phyloP scores from a whole-genome alignment of 306 rosid species.

The Prunus fruticosa region DNA sequence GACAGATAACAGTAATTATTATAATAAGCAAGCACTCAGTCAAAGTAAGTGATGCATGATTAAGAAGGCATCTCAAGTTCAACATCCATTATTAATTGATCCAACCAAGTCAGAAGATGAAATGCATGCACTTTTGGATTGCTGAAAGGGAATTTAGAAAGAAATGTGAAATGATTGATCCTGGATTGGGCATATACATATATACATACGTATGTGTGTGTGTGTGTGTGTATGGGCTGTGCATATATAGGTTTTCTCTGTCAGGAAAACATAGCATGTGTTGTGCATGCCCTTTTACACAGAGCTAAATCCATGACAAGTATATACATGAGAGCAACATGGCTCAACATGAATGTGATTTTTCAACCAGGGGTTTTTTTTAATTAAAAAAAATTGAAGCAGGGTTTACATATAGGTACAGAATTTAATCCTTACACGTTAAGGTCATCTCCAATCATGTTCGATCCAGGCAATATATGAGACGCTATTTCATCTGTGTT shows the following conservation, averaged over 20 bases:
- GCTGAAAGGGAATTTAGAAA: neutral
- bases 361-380: too few species aligned
- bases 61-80: too few species aligned
- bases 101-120: neutral
- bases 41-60: too few species aligned
- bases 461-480: too few species aligned
- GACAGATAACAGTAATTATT: neutral
- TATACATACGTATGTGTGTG: neutral
- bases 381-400: too few species aligned
- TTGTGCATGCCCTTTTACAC: neutral
- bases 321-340: neutral
- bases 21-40: too few species aligned
- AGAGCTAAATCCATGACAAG: neutral
- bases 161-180: neutral
- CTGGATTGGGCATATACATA: neutral
- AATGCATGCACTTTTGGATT: neutral
- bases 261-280: neutral
- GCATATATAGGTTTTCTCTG: neutral
- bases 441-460: too few species aligned
- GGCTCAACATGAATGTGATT: too few species aligned
- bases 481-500: accelerated
- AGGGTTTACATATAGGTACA: too few species aligned
- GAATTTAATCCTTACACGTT: too few species aligned
- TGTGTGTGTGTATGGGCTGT: neutral
- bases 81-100: neutral